These are phyloP conservation scores for Ophiostoma australiae DNA, from an alignment of 2,329 filamentous ascomycete species.

Conservation along the genomic window DNA sequence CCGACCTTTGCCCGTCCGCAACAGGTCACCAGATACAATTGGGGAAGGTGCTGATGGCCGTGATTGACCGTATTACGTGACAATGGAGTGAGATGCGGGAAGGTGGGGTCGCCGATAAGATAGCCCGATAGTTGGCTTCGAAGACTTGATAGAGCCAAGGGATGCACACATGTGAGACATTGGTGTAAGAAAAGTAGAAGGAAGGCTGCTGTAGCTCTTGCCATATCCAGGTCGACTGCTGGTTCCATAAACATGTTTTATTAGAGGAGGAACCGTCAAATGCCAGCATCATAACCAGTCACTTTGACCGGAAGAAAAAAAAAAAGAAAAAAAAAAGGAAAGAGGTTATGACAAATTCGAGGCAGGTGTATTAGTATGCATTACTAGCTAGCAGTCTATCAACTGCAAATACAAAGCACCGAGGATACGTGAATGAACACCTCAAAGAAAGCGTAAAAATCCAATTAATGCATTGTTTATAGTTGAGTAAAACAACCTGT, in stretches of 20 bases:
- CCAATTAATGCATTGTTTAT: background rate
- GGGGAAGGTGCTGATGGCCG: constrained; percentile 8
- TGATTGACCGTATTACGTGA: constrained; percentile 1
- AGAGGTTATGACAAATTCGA: no score
- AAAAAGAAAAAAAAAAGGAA: background rate
- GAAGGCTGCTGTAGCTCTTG: no score
- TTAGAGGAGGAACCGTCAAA: no score
- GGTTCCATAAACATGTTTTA: no score
- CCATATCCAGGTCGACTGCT: background rate
- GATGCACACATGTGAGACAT: background rate
- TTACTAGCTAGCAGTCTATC: no score
- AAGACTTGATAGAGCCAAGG: no score
- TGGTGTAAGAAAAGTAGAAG: background rate
- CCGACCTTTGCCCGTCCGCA: background rate
- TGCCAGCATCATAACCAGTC: no score
- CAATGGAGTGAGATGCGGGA: constrained; percentile 8
- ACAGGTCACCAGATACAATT: background rate
- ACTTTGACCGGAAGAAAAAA: background rate
- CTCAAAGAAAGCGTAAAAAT: background rate
- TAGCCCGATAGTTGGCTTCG: no score
- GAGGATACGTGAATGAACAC: background rate
- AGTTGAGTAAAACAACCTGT: background rate
- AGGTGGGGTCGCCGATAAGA: constrained; percentile 12
- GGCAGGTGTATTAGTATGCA: no score
- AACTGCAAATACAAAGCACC: background rate